phyloP scores from a whole-genome alignment of 2,329 filamentous ascomycete species.

The Sporothrix phasma region DNA sequence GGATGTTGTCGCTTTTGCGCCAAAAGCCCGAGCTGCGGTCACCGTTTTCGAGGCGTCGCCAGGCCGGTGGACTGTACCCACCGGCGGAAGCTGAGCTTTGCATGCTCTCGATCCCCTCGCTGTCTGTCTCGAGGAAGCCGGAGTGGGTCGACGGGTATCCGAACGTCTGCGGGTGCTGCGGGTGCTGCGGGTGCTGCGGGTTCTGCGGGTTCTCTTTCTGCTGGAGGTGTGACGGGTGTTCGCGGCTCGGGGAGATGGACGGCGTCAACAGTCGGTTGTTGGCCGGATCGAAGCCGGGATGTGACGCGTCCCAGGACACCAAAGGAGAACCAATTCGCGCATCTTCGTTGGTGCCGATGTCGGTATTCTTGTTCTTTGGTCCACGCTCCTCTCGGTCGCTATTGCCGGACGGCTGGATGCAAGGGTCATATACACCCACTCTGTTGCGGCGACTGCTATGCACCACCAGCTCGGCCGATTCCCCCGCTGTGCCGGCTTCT shows the following conservation, averaged over 20 bases:
- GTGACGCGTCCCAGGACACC: slow-evolving; percentile 40
- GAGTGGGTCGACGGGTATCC: slow-evolving; percentile 34
- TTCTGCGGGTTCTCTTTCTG: neutral
- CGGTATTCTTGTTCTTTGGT: neutral
- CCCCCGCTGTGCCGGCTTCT: neutral
- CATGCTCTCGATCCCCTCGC: slow-evolving; percentile 37
- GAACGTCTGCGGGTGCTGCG: slow-evolving; percentile 21
- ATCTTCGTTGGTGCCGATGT: slow-evolving; percentile 21
- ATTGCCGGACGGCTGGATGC: neutral
- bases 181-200: neutral
- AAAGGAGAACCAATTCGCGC: slow-evolving; percentile 17
- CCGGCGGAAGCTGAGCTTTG: slow-evolving; percentile 34
- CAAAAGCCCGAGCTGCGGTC: slow-evolving; percentile 51
- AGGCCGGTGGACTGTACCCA: slow-evolving; percentile 52
- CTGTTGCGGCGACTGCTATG: slow-evolving; percentile 2
- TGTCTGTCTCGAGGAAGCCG: slow-evolving; percentile 32
- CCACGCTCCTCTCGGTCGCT: slow-evolving; percentile 5
- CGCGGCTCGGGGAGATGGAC: neutral
- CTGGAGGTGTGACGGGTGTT: slow-evolving; percentile 18
- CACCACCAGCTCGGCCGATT: slow-evolving; percentile 1
- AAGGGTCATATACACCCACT: slow-evolving; percentile 4
- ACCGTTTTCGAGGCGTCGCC: slow-evolving; percentile 51
- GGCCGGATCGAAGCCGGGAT: slow-evolving; percentile 46
- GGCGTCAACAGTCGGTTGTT: slow-evolving; percentile 21
- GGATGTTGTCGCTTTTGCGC: slow-evolving; percentile 45